Conservation (phyloP, 768 basidiomycete species). For the Suillus alpinus region DNA sequence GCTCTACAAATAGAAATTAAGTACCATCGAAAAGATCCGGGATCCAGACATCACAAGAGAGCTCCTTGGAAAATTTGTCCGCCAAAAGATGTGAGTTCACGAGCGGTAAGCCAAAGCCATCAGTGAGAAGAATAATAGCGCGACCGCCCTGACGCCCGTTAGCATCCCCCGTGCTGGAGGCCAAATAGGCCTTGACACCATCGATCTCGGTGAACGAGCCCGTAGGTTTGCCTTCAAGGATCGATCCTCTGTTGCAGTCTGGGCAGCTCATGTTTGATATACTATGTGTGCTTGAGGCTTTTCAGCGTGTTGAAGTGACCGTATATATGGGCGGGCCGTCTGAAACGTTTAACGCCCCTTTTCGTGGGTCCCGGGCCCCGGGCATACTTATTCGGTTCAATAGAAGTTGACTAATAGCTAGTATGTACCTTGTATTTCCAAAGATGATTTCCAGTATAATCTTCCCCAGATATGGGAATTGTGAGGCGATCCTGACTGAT, state of each 20-base stretch:
- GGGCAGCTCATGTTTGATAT: constrained; percentile 14
- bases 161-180: constrained; percentile 23
- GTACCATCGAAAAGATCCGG: constrained; percentile 59
- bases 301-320: background rate
- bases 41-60: constrained; percentile 61
- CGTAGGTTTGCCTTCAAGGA: constrained; percentile 44
- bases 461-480: no score
- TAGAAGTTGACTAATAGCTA: no score
- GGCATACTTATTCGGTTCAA: no score
- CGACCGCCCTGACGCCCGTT: constrained; percentile 9
- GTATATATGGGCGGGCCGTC: background rate
- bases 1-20: constrained; percentile 9
- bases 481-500: background rate
- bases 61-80: constrained; percentile 44
- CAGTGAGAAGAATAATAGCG: constrained; percentile 53
- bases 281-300: background rate
- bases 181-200: constrained; percentile 41
- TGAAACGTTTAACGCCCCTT: no score
- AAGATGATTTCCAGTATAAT: background rate
- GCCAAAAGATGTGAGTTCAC: constrained; percentile 56
- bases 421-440: no score
- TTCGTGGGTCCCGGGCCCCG: no score
- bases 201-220: constrained; percentile 36
- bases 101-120: constrained; percentile 54
- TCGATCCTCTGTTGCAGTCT: constrained; percentile 40